Evolutionary conservation across 495 filamentous ascomycete species (phyloP), one percentile per base, ranked within the genome.

Genomic region (Tetracladium setigerum): DNA sequence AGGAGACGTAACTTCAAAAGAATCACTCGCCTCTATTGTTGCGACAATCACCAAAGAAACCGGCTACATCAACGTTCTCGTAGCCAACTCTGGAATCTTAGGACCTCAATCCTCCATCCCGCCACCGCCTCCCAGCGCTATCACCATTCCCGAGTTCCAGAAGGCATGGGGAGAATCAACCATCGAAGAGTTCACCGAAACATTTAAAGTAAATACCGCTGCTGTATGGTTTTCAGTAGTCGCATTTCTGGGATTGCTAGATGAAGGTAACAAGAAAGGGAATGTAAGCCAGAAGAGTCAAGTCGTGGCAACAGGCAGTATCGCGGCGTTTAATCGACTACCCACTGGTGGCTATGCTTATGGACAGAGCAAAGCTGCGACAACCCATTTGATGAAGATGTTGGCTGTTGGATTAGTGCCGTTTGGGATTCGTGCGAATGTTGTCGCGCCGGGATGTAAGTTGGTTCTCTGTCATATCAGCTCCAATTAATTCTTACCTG

Each of bases 1-100:
- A 43, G 81, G 78, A 53, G 84, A 88, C 54, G 76, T 87, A 16
- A 77, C 83, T 2, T 86, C 80, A 9, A 76, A 78, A 47, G 72
- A 76, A 31, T 77, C 74, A 5, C 69, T 87, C 0, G 54, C 74
- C 45, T 59, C 64, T 10, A 71, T 78, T 17, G 81, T 72, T 24
- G 53, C 65, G 2, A 58, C 70, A 0, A 67, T 86, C 40, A 61
- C 72, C 27, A 58, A 66, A 4, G 79, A 85, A 30, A 66, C 65
- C 2, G 76, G 69, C 4, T 76, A 74, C 49, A 67, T 86, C 30
- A 80, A 87, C 57, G 59, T 87, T 32, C 61, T 87, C 0, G 70
- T 86, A 27, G 81, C 79, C 50, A 88, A 87, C 63, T 75, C 80
- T 7, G 84, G 83, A 13, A 69, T 78, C 18, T 59, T 71, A 16